Evolutionary conservation across 208 protist species (phyloP), one percentile per base, ranked within the genome.

Genomic region (Leishmania lainsoni): DNA sequence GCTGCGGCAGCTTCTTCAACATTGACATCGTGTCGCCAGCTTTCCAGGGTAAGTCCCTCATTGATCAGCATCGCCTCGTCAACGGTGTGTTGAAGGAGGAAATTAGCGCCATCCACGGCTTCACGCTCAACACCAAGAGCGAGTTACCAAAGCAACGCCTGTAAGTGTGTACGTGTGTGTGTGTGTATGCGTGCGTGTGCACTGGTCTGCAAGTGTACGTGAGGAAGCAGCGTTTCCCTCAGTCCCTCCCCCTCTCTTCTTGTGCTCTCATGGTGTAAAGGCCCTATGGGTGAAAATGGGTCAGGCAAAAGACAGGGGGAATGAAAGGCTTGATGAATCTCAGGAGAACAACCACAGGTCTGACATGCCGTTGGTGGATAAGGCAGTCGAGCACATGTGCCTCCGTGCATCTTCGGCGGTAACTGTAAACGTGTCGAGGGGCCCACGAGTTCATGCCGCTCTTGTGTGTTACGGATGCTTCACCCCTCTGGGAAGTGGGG

Each of bases 21-120:
- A 95, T 97, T 66, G 86, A 86, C 52, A 87, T 97, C 14, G 84
- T 83, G 17, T 97, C 94, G 5, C 85, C 90, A 0, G 92, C 86
- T 0, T 97, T 97, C 56, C 73, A 79, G n/a, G 93, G 88, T 20
- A 94, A 94, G 78, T 75, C 91, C 16, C 83, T 98, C 42, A 91
- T 98, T 69, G 89, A 96, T 66, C 94, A 98, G 76, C 94, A 98
- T 80, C 88, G 94, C 29, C 76, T 98, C 42, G 94, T 98, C 58
- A 96, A 98, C 76, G 81, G 83, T 42, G 91, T 87, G 16, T 78
- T 98, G n/a, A 90, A 96, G 80, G 83, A 86, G 0, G 94, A 98
- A 59, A 96, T 98, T 70, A 90, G 90, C 42, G 78, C 87, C 22
- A 96, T 98, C 63, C 94, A 98, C 84, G 94, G 93, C 71, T 95